Evolutionary conservation across 345 rosid genomes (phyloP).

Genomic region (Eucalyptus marginata): DNA sequence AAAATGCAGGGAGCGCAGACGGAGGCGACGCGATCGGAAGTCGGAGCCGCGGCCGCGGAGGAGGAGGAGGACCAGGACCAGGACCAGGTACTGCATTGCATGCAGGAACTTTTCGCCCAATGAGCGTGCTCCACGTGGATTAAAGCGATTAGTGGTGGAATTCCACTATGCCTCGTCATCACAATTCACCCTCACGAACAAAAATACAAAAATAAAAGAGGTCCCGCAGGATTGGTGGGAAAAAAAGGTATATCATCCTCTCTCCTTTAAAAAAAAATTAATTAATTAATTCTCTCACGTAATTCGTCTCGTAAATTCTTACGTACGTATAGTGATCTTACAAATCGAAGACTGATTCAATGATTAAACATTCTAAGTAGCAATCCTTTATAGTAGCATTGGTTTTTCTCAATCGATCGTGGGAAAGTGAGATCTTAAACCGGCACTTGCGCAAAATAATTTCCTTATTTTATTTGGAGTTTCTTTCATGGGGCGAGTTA

Average conservation of each 20-base stretch:
- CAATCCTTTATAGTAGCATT: accelerated
- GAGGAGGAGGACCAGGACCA: too few species aligned
- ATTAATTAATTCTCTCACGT: neutral
- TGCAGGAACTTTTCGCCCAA: neutral
- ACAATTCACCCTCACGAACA: neutral
- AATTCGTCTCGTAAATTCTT: too few species aligned
- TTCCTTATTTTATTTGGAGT: neutral
- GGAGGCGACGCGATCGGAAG: neutral
- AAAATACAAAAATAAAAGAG: neutral
- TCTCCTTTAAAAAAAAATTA: too few species aligned
- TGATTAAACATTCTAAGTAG: neutral
- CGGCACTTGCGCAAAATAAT: accelerated
- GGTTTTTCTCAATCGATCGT: neutral
- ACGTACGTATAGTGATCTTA: neutral
- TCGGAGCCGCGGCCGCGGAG: neutral
- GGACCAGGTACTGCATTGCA: neutral
- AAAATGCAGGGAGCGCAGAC: neutral
- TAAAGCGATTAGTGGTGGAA: neutral
- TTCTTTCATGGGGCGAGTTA: neutral
- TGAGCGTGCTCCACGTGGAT: neutral
- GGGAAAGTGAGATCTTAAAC: neutral
- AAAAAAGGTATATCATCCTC: neutral
- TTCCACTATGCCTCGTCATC: neutral
- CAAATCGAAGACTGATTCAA: neutral
- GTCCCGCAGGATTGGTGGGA: neutral